Percentiles rank a stretch among this genome's conserved stretches.
phyloP scores from a whole-genome alignment of 495 filamentous ascomycete species.

The Penicillium antarcticum region DNA sequence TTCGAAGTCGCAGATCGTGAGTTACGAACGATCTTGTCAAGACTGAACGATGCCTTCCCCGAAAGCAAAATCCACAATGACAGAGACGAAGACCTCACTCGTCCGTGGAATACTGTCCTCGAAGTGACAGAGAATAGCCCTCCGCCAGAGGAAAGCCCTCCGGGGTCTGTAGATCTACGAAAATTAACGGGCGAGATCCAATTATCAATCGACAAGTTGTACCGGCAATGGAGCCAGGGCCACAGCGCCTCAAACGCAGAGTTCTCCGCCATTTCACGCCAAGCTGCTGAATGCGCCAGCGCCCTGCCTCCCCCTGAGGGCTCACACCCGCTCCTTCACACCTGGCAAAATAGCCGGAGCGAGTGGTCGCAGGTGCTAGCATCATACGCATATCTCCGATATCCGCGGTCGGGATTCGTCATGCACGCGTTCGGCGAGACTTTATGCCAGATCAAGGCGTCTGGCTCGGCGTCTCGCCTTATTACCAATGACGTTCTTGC shows the following conservation, averaged over 20 bases:
- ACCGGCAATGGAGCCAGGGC: conserved; percentile 18
- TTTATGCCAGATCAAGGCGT: conserved; percentile 61
- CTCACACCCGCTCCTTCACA: conserved; percentile 39
- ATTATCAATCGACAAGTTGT: conserved; percentile 9
- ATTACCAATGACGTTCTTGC: conserved; percentile 28
- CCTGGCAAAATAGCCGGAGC: conserved; percentile 38
- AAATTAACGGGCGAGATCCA: conserved; percentile 18
- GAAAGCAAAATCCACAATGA: conserved; percentile 12
- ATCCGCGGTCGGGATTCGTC: conserved; percentile 41
- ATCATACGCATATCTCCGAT: conserved; percentile 53
- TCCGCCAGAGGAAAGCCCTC: conserved; percentile 20
- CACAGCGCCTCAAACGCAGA: not conserved
- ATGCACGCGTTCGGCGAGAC: conserved; percentile 65
- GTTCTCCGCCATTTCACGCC: conserved; percentile 21
- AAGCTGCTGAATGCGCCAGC: conserved; percentile 19
- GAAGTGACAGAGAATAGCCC: conserved; percentile 25
- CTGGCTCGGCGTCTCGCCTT: conserved; percentile 18
- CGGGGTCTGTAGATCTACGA: conserved; percentile 21
- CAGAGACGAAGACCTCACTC: conserved; percentile 50
- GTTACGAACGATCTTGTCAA: conserved; percentile 44
- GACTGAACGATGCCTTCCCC: conserved; percentile 41
- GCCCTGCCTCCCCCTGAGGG: conserved; percentile 27
- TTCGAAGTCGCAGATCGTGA: conserved; percentile 57
- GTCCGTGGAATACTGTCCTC: conserved; percentile 35
- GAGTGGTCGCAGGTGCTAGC: conserved; percentile 55